Percentiles rank a stretch among this genome's conserved stretches.
Evolutionary conservation across 1,139 yeast species (phyloP).

Genomic region (Saccharomycopsis crataegensis): DNA sequence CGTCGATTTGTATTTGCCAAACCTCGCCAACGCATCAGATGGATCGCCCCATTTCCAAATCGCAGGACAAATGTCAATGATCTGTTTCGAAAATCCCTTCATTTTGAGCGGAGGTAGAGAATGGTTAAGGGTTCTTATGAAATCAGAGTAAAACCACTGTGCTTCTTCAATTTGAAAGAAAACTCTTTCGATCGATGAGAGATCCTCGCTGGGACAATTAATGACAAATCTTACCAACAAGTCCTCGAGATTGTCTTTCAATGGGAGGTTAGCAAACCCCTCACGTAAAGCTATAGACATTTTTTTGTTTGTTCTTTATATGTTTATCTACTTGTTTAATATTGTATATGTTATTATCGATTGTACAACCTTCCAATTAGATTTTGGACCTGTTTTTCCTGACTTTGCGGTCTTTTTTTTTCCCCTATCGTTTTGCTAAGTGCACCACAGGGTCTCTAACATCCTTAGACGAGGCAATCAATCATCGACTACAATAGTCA

Average conservation of each 20-base stretch:
- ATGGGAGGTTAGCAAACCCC: constrained; percentile 29
- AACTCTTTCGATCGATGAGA: constrained; percentile 74
- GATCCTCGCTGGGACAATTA: constrained; percentile 87
- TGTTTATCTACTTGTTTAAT: background rate
- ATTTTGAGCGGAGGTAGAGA: constrained; percentile 71
- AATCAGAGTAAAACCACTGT: constrained; percentile 95
- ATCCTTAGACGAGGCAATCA: background rate
- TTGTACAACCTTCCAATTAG: background rate
- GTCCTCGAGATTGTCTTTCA: constrained; percentile 80
- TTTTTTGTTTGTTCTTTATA: background rate
- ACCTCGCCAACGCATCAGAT: constrained; percentile 62
- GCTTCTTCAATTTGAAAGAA: constrained; percentile 97
- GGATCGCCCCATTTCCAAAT: constrained; percentile 81
- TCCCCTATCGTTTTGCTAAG: background rate
- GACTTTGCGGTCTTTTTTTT: background rate
- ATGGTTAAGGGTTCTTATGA: constrained; percentile 67
- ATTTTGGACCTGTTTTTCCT: background rate
- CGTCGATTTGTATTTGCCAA: constrained; percentile 77
- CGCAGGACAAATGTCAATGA: constrained; percentile 75
- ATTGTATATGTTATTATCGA: background rate
- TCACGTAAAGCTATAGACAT: constrained; percentile 20
- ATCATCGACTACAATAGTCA: background rate
- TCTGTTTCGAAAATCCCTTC: constrained; percentile 65
- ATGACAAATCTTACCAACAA: constrained; percentile 81
- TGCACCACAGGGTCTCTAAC: background rate